Base-by-base conservation (phyloP, 2,329 filamentous ascomycete species). In the Passalora sequoiae region DNA sequence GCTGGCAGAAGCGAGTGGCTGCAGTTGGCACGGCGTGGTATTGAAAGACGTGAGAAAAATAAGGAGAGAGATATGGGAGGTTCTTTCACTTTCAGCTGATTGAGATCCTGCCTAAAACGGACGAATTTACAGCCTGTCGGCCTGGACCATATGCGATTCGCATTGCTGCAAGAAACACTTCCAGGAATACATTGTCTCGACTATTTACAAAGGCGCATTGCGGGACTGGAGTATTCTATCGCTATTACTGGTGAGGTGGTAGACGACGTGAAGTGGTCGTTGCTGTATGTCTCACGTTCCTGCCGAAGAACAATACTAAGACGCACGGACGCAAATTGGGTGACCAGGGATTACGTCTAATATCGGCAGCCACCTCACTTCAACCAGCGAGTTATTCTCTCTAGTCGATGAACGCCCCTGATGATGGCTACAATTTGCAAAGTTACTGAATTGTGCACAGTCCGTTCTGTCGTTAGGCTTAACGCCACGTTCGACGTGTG, bases 251-350 rank as follows among this genome's bases (percentile, higher is more conserved):
- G 15, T 9, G 30, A 33, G 9, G 20, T 19, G 15, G 15, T 33
- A 10, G n/a, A n/a, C n/a, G n/a, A n/a, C n/a, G n/a, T n/a, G n/a
- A n/a, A n/a, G 3, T 15, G 15, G 33, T 36, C 20, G 33, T 24
- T 13, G 33, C 33, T 36, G 33, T 20, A 21, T 36, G 33, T 36
- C 33, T 36, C 19, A 40, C 22, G 17, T 22, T 10, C 10, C 24
- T 21, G 22, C 17, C 16, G 30, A 30, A 29, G 43, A 40, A 44
- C 42, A 44, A 44, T 44, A 33, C 22, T 30, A 43, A 32, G 17
- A 38, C 24, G 17, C 33, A 20, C 33, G 9, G 9, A 20, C 16
- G 15, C 31, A 33, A 38, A 4, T 13, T 20, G 35, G 20, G 17
- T 28, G 40, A n/a, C 19, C 27, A 38, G 42, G 42, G 22, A 27